Conservation (phyloP, 106 monocot genomes). For the Dioscorea alata region DNA sequence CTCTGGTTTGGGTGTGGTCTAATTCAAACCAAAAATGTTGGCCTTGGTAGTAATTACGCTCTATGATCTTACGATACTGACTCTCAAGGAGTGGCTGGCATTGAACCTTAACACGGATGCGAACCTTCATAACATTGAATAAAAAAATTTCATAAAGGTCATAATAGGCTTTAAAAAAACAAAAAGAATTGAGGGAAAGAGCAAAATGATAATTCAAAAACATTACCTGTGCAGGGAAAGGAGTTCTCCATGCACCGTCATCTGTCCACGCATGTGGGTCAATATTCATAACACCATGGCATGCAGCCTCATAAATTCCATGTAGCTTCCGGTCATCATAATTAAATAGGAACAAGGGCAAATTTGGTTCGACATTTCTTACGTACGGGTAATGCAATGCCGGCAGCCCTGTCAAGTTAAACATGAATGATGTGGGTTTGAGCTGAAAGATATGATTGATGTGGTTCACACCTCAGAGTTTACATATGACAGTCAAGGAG, state of each 20-base stretch:
- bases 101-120: slow-evolving; percentile 15
- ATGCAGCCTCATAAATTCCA: slow-evolving; percentile 59
- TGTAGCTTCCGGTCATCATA: slow-evolving; percentile 42
- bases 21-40: slow-evolving; percentile 49
- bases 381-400: slow-evolving; percentile 40
- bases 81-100: slow-evolving; percentile 38
- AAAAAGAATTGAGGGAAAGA: background rate
- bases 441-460: too few relatives aligned
- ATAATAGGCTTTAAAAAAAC: background rate
- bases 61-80: slow-evolving; percentile 31
- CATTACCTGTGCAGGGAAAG: slow-evolving; percentile 58
- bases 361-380: slow-evolving; percentile 39
- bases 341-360: slow-evolving; percentile 66
- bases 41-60: slow-evolving; percentile 31
- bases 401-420: slow-evolving; percentile 45
- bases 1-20: slow-evolving; percentile 19
- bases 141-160: background rate
- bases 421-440: background rate
- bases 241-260: slow-evolving; percentile 25
- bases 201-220: background rate
- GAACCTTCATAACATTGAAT: slow-evolving; percentile 25
- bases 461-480: too few relatives aligned
- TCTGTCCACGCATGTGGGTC: slow-evolving; percentile 62
- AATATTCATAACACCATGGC: slow-evolving; percentile 45
- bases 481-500: too few relatives aligned